A percentile compares a stretch with the other conserved stretches of the same genome.
phyloP scores from a whole-genome alignment of 768 basidiomycete genomes.

The Tulasnella sp. region DNA sequence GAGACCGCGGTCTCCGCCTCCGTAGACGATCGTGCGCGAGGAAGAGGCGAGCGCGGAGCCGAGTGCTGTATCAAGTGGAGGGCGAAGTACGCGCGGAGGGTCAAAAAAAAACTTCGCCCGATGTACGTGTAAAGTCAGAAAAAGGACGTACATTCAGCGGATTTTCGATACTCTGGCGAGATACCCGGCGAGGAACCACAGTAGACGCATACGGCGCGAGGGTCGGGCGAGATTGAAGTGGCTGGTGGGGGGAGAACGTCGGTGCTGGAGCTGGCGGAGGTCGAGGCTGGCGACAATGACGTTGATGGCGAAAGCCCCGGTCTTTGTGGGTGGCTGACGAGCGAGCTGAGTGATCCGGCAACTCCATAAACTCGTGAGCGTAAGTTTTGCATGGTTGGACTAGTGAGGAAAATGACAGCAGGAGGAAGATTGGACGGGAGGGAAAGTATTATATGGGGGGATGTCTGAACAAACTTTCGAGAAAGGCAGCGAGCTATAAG shows the following conservation, averaged over 20 bases:
- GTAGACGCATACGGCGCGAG: conserved; percentile 43
- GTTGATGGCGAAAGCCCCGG: not conserved
- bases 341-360: not conserved
- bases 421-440: not conserved
- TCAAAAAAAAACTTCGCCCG: not conserved
- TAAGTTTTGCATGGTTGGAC: not conserved
- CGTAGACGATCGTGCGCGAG: conserved; percentile 67
- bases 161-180: conserved; percentile 50
- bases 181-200: conserved; percentile 72
- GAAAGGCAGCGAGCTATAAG: no score
- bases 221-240: not conserved
- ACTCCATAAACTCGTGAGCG: not conserved
- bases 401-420: not conserved
- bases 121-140: no score
- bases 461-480: no score
- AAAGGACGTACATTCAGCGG: conserved; percentile 56
- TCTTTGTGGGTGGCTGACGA: not conserved
- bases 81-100: no score
- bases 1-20: conserved; percentile 73
- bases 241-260: not conserved
- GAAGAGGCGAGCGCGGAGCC: conserved; percentile 60
- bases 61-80: conserved; percentile 60
- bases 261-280: not conserved
- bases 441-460: not conserved
- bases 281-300: not conserved